Base-by-base conservation (phyloP, 2,329 filamentous ascomycete genomes). In the Aplosporella prunicola region DNA sequence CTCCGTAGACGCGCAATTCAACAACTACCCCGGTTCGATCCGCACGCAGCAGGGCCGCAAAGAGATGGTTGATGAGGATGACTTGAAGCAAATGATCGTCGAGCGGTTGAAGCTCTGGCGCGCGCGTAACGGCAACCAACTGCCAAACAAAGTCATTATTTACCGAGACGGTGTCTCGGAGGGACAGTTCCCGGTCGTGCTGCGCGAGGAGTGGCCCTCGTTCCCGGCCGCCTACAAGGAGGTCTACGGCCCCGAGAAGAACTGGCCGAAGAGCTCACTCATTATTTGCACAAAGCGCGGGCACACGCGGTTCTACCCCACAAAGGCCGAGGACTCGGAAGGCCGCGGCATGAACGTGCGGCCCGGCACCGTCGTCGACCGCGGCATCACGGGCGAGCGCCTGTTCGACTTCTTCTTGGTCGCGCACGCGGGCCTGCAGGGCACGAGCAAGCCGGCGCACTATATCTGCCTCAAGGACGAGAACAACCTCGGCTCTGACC, bases 161-260 rank as follows among this genome's bases (percentile, higher is more conserved):
- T 94, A 85, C 65, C 78, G 88, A 17, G 87, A 94, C 47, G 88
- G 87, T 15, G 84, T 94, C 0, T 89, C 84, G 0, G 87, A 94
- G 49, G 78, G 83, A 0, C 86, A 93, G 47, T 93, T 86, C 55
- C 51, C 69, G 0, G 65, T 71, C 24, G 79, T 93, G 0, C 62
- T 89, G 0, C 60, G 72, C 0, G 43, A 71, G 1, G 87, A 94
- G 57, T 64, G 93, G 28, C 74, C 76, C 0, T 53, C 60, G 4
- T 75, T 88, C 40, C 67, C 77, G 3, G 58, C 65, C 5, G 84
- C 84, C 0, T 88, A 81, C 55, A 48, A 60, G 5, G 51, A 62
- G 14, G 32, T 68, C 1, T 88, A 84, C 49, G 66, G 71, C 0
- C 61, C 66, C 0, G 53, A 60, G 2, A 32, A 32, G 27, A 35